These are phyloP conservation scores for Mycena haematopus DNA, from an alignment of 768 basidiomycete genomes.

Conservation along the genomic window DNA sequence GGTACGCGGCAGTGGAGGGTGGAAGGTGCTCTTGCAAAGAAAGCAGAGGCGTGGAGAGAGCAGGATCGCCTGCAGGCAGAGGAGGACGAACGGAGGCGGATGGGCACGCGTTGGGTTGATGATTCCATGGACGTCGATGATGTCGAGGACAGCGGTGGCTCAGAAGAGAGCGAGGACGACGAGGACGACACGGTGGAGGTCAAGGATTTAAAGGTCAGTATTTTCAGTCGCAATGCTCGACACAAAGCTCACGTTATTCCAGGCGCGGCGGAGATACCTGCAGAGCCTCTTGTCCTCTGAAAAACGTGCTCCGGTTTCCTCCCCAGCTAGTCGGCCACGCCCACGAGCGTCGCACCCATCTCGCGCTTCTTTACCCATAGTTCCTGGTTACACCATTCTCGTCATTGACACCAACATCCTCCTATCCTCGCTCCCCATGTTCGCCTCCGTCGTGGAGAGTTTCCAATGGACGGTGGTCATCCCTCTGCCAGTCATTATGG, in stretches of 20 bases:
- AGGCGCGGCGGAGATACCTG: slow-evolving; percentile 81
- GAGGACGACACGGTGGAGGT: slow-evolving; percentile 77
- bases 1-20: slow-evolving; percentile 68
- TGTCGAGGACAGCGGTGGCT: slow-evolving; percentile 47
- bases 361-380: slow-evolving; percentile 57
- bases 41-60: slow-evolving; percentile 71
- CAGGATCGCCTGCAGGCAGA: slow-evolving; percentile 71
- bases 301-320: slow-evolving; percentile 39
- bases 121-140: slow-evolving; percentile 79
- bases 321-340: slow-evolving; percentile 35
- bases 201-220: slow-evolving; percentile 76
- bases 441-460: slow-evolving; percentile 80
- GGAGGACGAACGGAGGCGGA: slow-evolving; percentile 70
- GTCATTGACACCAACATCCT: slow-evolving; percentile 96
- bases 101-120: slow-evolving; percentile 66
- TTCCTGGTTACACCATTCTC: slow-evolving; percentile 88
- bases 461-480: slow-evolving; percentile 87
- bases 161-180: slow-evolving; percentile 62
- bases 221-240: slow-evolving; percentile 9
- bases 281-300: slow-evolving; percentile 65
- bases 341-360: slow-evolving; percentile 39
- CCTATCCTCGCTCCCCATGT: slow-evolving; percentile 77
- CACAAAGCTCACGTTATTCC: slow-evolving; percentile 26
- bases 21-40: slow-evolving; percentile 69
- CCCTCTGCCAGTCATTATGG: slow-evolving; percentile 95